Percentiles rank a stretch among this genome's conserved stretches.
phyloP scores from a whole-genome alignment of 169 alveolate genomes.

The Plasmodium cynomolgi region DNA sequence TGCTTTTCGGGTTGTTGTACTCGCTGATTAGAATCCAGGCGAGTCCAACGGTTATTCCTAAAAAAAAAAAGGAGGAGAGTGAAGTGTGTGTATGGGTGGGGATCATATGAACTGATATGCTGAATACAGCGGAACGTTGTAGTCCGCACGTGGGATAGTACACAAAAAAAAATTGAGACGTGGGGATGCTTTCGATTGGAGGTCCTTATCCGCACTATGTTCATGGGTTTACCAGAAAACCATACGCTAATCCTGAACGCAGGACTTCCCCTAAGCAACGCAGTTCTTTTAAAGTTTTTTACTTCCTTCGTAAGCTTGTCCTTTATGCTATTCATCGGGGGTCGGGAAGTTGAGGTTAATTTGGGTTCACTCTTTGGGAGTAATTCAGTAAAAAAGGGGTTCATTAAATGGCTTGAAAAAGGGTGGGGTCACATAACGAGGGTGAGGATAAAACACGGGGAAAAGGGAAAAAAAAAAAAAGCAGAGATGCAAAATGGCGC shows the following conservation, averaged over 20 bases:
- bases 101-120: not conserved
- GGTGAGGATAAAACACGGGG: not conserved
- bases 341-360: not conserved
- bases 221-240: constrained; percentile 47
- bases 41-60: constrained; percentile 71
- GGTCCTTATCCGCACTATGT: not conserved
- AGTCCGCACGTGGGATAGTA: not conserved
- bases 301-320: constrained; percentile 47
- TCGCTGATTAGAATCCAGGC: constrained; percentile 71
- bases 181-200: not conserved
- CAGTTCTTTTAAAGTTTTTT: constrained; percentile 66
- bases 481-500: not conserved
- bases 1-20: constrained; percentile 62
- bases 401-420: not conserved
- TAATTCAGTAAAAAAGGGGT: not conserved
- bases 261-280: constrained; percentile 71
- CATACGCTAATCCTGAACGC: constrained; percentile 72
- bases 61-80: not conserved
- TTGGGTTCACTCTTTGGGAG: not conserved
- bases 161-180: not conserved
- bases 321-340: constrained; percentile 36
- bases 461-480: not conserved
- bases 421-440: not conserved
- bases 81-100: not conserved
- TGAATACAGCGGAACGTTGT: not conserved